Base-by-base conservation (phyloP, 805 yeast species). In the Yarrowia alimentaria region DNA sequence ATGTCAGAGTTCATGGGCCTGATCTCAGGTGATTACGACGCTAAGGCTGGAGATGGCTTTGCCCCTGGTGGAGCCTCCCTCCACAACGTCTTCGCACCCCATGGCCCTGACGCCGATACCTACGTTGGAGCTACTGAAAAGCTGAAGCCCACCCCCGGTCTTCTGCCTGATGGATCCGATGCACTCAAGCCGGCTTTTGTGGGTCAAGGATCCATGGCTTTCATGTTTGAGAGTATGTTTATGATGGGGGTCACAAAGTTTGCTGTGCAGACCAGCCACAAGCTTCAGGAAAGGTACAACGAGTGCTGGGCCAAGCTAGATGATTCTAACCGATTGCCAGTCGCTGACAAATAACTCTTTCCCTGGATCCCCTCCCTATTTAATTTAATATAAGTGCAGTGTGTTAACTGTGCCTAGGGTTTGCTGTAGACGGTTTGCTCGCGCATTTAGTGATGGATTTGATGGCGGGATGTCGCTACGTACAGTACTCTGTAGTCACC, bases 61-160 rank as follows among this genome's bases (percentile, higher is more conserved):
- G 54, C 37, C 2, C 65, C 65, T 7, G 65, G 65, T 16, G 64
- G 65, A n/a, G 65, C 65, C 2, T 61, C 64, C 13, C 35, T 61
- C 30, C 64, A 61, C 28, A 61, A 61, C 26, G 64, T 58, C 11
- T 57, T 61, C 56, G 55, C 63, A 2, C 55, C 65, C 10, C 65
- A 61, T 34, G 65, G 65, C 6, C 64, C 63, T 8, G 65, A 60
- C 20, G 55, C 59, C 14, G 58, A 38, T n/a, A 56, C 61, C 4
- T 60, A 53, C 48, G 56, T 58, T 26, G 57, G 56, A 22, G 64
- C 63, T 5, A 54, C 62, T 2, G 55, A 42, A 22, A 42, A 42
- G 21, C 49, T 42, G 12, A 42, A 42, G 21, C 49, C 49, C 20
- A 42, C 35, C n/a, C 49, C 49, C 6, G 35, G 35, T 5, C 49